phyloP scores from a whole-genome alignment of 805 yeast genomes.

The Lipomyces spencermartinsiae region DNA sequence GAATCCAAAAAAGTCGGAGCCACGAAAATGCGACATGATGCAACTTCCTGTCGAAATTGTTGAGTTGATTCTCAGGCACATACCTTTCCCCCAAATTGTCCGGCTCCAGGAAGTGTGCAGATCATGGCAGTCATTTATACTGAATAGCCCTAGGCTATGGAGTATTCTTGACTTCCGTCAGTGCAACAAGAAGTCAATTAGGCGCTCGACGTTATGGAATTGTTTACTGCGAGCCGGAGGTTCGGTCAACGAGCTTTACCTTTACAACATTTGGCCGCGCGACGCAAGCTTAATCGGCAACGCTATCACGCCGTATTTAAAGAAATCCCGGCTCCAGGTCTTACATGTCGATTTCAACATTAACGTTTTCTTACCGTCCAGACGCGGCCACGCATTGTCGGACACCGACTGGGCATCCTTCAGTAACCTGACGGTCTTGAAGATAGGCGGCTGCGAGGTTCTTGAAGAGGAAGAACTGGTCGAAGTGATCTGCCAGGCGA shows the following conservation, averaged over 20 bases:
- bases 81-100: slow-evolving; percentile 13
- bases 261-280: slow-evolving; percentile 10
- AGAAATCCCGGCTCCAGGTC: not conserved
- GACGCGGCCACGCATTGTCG: not conserved
- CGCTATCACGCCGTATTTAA: not conserved
- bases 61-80: slow-evolving; percentile 14
- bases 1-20: not conserved
- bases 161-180: slow-evolving; percentile 16
- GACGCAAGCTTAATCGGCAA: not conserved
- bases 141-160: slow-evolving; percentile 17
- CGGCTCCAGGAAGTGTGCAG: slow-evolving; percentile 16
- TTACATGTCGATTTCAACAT: not conserved
- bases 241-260: not conserved
- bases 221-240: slow-evolving; percentile 1
- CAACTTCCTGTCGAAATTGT: slow-evolving; percentile 23
- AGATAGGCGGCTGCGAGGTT: not conserved
- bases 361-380: not conserved
- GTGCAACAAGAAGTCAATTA: slow-evolving; percentile 7
- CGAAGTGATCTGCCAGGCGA: not conserved
- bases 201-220: not conserved
- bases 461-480: not conserved
- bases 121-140: slow-evolving; percentile 17
- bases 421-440: not conserved
- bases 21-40: not conserved
- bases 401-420: not conserved